Evolutionary conservation across 2,329 filamentous ascomycete genomes (phyloP).

Genomic region (Lachnellula suecica): DNA sequence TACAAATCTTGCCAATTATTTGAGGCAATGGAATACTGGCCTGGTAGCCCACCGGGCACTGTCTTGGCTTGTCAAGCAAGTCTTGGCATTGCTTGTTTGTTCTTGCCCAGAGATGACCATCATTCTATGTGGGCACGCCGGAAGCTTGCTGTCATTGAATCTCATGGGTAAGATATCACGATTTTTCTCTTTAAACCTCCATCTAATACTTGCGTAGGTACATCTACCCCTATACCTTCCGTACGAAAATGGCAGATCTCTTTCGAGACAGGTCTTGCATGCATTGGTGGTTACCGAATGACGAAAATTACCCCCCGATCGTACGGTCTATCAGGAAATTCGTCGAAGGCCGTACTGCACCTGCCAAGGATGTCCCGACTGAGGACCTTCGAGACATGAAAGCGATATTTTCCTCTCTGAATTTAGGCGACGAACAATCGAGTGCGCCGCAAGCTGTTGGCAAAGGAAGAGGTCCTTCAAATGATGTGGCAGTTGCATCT

Average conservation of each 20-base stretch:
- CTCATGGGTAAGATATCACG: conserved; percentile 64
- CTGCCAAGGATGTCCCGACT: conserved; percentile 53
- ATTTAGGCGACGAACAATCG: conserved; percentile 44
- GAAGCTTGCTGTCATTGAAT: conserved; percentile 78
- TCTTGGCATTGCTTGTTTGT: conserved; percentile 73
- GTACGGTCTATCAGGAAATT: conserved; percentile 77
- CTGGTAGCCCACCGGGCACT: conserved; percentile 66
- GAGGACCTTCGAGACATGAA: conserved; percentile 74
- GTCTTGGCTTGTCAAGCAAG: conserved; percentile 73
- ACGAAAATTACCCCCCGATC: conserved; percentile 72
- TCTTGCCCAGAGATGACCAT: conserved; percentile 71
- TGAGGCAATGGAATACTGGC: conserved; percentile 74
- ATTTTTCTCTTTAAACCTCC: background rate
- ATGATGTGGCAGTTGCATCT: conserved; percentile 11
- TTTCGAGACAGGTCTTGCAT: conserved; percentile 72
- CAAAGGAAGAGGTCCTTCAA: conserved; percentile 7
- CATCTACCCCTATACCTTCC: conserved; percentile 74
- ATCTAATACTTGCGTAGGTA: conserved; percentile 58
- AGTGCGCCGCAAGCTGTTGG: conserved; percentile 3
- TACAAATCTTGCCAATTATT: conserved; percentile 75
- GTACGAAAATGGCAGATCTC: conserved; percentile 71
- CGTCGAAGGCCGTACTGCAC: conserved; percentile 72
- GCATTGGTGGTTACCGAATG: conserved; percentile 87
- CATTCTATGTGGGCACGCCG: conserved; percentile 78
- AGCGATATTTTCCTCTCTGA: conserved; percentile 66